Evolutionary conservation across 1,139 yeast genomes (phyloP), one percentile per base, ranked within the genome.

Genomic region (Taphrina wiesneri): DNA sequence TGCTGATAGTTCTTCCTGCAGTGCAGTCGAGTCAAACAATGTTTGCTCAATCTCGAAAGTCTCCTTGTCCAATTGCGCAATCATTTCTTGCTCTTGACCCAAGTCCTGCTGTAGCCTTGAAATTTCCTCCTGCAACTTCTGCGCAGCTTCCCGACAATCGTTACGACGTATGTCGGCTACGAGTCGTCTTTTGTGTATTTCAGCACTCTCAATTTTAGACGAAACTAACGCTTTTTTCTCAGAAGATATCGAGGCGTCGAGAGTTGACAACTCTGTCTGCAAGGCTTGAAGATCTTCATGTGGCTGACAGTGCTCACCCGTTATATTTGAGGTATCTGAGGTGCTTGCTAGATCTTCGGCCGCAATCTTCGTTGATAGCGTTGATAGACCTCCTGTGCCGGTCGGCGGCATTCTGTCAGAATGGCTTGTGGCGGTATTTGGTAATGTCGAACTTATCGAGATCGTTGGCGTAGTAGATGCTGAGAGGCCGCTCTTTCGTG

Each of bases 91-190:
- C 26, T 17, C 39, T 28, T 60, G 34, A n/a, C n/a, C 25, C 34
- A 32, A 47, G 32, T 60, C 51, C 23, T 32, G 46, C 46, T 53
- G 53, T 19, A 46, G 30, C 30, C 52, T 52, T 19, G 11, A n/a
- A 19, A 62, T 54, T 30, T 23, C 65, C 15, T 25, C n/a, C 30
- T 53, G 51, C 21, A 43, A 15, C 19, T 19, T 26, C 23, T 26
- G 19, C 21, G 41, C 26, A 19, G 17, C 7, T 2, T 54, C 49
- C 26, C 13, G 32, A 41, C 36, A 54, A 15, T 39, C 49, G 19
- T 25, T 21, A 7, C 39, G 30, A 9, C 47, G 59, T n/a, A 54
- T 39, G 34, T 25, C 26, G 13, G 17, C 49, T 21, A 36, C 23
- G 13, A 6, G 7, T 4, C 47, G 23, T 6, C n/a, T 15, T 23